Percentiles rank a stretch among this genome's conserved stretches.
Evolutionary conservation across 805 yeast species (phyloP).

Genomic region (Cyberlindnera mycetangii): DNA sequence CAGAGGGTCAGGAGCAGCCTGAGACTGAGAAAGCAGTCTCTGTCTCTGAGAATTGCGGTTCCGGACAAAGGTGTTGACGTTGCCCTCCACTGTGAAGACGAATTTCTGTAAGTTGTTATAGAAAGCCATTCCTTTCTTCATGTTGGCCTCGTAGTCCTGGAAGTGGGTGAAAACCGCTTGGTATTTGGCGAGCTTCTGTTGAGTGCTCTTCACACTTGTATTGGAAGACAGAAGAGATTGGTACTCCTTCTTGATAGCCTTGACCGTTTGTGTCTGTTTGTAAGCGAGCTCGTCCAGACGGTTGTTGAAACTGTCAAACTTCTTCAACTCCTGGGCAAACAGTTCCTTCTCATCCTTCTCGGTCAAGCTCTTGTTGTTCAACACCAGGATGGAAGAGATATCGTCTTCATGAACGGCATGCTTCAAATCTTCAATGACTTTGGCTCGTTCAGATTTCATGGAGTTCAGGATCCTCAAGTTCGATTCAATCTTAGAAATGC

Average conservation of each 20-base stretch:
- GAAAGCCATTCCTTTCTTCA: conserved; percentile 58
- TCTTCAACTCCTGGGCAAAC: conserved; percentile 70
- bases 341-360: conserved; percentile 56
- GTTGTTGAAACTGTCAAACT: conserved; percentile 66
- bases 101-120: conserved; percentile 45
- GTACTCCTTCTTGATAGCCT: conserved; percentile 43
- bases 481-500: conserved; percentile 52
- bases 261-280: conserved; percentile 55
- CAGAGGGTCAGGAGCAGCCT: conserved; percentile 6
- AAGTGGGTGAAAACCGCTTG: conserved; percentile 54
- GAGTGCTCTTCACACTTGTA: conserved; percentile 39
- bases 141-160: conserved; percentile 55
- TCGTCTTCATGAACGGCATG: conserved; percentile 75
- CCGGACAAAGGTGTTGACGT: conserved; percentile 24
- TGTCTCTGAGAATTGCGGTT: conserved; percentile 26
- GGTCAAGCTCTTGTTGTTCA: conserved; percentile 46
- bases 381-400: conserved; percentile 69
- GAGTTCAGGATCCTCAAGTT: conserved; percentile 57
- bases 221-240: conserved; percentile 44
- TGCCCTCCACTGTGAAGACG: conserved; percentile 22
- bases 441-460: conserved; percentile 60
- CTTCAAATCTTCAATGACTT: conserved; percentile 63
- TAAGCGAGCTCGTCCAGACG: conserved; percentile 67
- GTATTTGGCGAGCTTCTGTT: conserved; percentile 39
- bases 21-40: conserved; percentile 12